Percentiles rank a stretch among this genome's conserved stretches.
Evolutionary conservation across 306 rosid genomes (phyloP).

Genomic region (Ormosia semicastrata): DNA sequence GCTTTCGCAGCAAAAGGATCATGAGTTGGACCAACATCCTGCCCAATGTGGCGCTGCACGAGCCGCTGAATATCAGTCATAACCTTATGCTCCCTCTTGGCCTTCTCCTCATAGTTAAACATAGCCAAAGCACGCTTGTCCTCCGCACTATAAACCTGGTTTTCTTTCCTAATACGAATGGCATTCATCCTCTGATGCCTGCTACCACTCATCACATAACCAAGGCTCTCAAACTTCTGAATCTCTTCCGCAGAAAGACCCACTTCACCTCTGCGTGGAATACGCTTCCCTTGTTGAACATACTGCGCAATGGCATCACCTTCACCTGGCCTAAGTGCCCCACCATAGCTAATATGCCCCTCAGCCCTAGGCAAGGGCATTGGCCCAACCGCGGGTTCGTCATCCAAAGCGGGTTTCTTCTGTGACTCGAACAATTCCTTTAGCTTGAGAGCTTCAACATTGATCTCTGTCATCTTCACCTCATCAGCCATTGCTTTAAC

Average conservation of each 20-base stretch:
- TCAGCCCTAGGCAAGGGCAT: conserved; percentile 90
- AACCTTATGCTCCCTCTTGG: conserved; percentile 90
- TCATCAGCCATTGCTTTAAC: conserved; percentile 40
- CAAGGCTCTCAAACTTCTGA: conserved; percentile 77
- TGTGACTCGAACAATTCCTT: conserved; percentile 78
- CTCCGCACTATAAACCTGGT: conserved; percentile 98
- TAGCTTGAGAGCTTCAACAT: conserved; percentile 58
- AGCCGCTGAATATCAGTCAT: conserved; percentile 96
- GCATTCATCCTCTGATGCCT: conserved; percentile 99
- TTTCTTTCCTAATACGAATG: conserved; percentile 93
- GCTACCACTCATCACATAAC: conserved; percentile 97
- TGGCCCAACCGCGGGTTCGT: conserved; percentile 78
- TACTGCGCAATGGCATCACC: conserved; percentile 97
- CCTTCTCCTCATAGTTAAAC: conserved; percentile 94
- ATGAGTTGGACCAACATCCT: conserved; percentile 95
- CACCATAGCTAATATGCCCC: conserved; percentile 96
- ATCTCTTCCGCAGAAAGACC: conserved; percentile 97
- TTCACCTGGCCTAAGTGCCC: conserved; percentile 98
- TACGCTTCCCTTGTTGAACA: conserved; percentile 98
- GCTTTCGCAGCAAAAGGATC: conserved; percentile 71
- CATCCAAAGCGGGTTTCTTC: conserved; percentile 66
- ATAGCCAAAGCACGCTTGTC: conserved; percentile 95
- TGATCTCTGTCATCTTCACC: conserved; percentile 30
- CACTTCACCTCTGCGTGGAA: conserved; percentile 96
- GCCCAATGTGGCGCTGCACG: conserved; percentile 92